Base-by-base conservation (phyloP, 176 grass and related monocot species). In the Poa pratensis region DNA sequence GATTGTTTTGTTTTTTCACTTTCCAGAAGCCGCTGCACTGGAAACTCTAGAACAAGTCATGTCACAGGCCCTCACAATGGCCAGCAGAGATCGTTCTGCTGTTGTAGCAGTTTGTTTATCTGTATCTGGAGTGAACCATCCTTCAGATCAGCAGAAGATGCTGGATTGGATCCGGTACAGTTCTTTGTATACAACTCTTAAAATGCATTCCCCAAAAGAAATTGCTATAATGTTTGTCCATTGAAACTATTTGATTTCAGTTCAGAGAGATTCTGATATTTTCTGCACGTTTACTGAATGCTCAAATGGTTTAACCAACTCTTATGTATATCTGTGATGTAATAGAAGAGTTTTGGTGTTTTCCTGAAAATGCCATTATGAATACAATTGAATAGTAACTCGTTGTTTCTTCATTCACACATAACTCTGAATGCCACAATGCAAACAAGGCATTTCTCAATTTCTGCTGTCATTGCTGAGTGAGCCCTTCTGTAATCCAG, bases 101-200 rank as follows among this genome's bases (percentile, higher is more conserved):
- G 96, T 99, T 40, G 86, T 53, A 43, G 96, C 96, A 69, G 91
- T 99, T 74, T 99, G 94, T 86, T 90, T 99, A 90, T 90, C 88
- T 69, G 84, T 96, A 57, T 99, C 96, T 86, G 96, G 96, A 71
- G 90, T 99, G 75, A 99, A 96, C 70, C 96, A 99, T 61, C 91
- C 93, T 69, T 87, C 93, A 75, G 96, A 99, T 89, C 93, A 94
- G 80, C 88, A 92, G 82, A 90, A 73, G 49, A 93, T 99, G 87
- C 79, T 99, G 35, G 85, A 94, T 27, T 99, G 96, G 96, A 91
- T 99, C 42, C 78, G 82, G 96, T 99, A 86, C 85, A 24, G 15
- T 74, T 74, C 50, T 91, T 59, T 92, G 6, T 50, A 32, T 60
- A 68, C 83, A 45, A 16, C 43, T 39, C 43, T 67, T 75, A 39